Evolutionary conservation across 2,329 filamentous ascomycete genomes (phyloP), one percentile per base, ranked within the genome.

Genomic region (Colletotrichum sidae): DNA sequence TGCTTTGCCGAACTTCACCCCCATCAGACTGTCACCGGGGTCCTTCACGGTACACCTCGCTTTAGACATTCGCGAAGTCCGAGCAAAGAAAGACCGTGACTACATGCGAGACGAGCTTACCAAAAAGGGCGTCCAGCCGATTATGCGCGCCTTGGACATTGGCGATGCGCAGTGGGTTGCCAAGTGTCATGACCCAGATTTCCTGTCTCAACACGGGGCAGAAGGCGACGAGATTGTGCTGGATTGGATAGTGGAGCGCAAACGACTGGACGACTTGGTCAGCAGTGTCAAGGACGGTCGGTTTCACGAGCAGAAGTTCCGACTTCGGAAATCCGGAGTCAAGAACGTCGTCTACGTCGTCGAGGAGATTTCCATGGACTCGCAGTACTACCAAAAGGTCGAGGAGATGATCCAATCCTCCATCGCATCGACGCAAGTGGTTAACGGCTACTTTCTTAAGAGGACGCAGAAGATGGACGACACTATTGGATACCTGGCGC

Each of bases 291-390:
- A 92, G 75, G 92, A 95, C 68, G 91, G 92, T 1, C 88, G 92
- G 2, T 95, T 94, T 70, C 90, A 91, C 70, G 92, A 96, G 74
- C 92, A 96, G 74, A 95, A 96, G 74, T 95, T 94, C 73, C 89
- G 92, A 1, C 83, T 95, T 10, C 85, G 86, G 59, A 88, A 88
- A 55, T 92, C 88, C 0, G 92, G 92, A 0, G 82, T 93, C n/a
- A 87, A 86, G 63, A 91, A 94, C 70, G 90, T 94, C 12, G 84
- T 93, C 42, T 96, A 95, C 72, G 83, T 96, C 33, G 85, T 96
- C 60, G 92, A 96, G 73, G 89, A 94, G 69, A 90, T 91, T 63
- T 74, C 84, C 10, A 83, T 93, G 72, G 84, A 89, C 47, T 73
- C 84, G 0, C 81, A 86, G 8, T 75, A 81, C 45, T 80, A 81